Evolutionary conservation across 2,329 filamentous ascomycete genomes (phyloP).

Genomic region (Colletotrichum tropicicola): DNA sequence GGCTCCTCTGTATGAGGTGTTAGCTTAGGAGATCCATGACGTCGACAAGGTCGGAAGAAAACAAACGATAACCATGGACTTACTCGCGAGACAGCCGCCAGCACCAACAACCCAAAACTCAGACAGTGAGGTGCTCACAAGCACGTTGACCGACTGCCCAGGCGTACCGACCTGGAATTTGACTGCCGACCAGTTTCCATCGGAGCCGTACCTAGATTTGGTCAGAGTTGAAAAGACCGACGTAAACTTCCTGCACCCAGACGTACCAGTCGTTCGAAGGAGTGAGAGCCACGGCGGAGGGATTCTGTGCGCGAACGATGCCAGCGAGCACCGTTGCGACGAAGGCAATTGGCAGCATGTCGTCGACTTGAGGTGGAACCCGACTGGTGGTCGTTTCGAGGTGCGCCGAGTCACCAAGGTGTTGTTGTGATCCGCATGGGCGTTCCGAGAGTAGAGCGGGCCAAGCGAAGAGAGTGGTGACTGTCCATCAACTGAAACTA

Average conservation of each 20-base stretch:
- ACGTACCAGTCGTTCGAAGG: conserved; percentile 28
- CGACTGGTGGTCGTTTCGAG: conserved; percentile 15
- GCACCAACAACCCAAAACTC: conserved; percentile 75
- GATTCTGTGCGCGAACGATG: conserved; percentile 21
- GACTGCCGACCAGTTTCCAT: conserved; percentile 79
- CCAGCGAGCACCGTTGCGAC: conserved; percentile 22
- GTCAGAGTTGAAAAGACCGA: conserved; percentile 25
- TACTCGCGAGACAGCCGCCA: conserved; percentile 62
- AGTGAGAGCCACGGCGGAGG: conserved; percentile 28
- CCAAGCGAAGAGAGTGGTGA: background rate
- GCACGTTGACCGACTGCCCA: conserved; percentile 46
- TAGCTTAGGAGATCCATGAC: conserved; percentile 14
- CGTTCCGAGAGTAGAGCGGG: conserved; percentile 14
- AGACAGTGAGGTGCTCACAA: conserved; percentile 73
- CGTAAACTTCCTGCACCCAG: background rate
- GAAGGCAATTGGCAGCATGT: conserved; percentile 16
- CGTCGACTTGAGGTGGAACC: conserved; percentile 9
- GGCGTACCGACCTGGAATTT: conserved; percentile 63
- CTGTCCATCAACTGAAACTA: conserved; percentile 19
- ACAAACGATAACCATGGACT: conserved; percentile 34
- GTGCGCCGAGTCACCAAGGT: conserved; percentile 27
- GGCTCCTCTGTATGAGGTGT: conserved; percentile 48
- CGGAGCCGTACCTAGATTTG: conserved; percentile 65
- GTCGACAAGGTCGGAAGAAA: background rate
- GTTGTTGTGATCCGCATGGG: conserved; percentile 23